Conservation (phyloP, 164 flowering plant species). For the Umbellularia californica region DNA sequence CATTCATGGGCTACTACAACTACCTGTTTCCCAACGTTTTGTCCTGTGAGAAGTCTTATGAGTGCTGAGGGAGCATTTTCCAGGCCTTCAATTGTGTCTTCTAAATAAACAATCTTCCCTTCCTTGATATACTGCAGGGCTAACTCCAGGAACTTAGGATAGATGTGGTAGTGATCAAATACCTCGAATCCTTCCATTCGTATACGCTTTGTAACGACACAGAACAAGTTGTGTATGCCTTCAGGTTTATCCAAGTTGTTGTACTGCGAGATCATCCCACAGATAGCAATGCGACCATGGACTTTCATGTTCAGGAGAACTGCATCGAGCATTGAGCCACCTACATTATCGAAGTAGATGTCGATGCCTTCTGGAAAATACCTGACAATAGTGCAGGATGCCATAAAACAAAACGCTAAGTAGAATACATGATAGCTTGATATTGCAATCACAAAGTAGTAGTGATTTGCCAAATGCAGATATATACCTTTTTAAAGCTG, state of each 20-base stretch:
- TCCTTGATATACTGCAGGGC: conserved; percentile 23
- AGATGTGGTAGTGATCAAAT: conserved; percentile 22
- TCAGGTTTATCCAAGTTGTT: conserved; percentile 31
- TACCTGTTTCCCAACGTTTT: conserved; percentile 29
- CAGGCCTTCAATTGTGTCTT: conserved; percentile 28
- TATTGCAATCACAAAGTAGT: too few relatives aligned
- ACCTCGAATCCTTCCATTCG: conserved; percentile 33
- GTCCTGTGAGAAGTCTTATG: conserved; percentile 20
- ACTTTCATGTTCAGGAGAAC: conserved; percentile 32
- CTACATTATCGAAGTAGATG: conserved; percentile 40
- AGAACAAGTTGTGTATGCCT: conserved; percentile 26
- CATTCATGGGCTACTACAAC: conserved; percentile 21
- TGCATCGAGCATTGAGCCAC: conserved; percentile 45
- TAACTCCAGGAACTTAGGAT: conserved; percentile 31
- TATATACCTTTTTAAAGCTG: conserved; percentile 27
- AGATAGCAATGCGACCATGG: conserved; percentile 24
- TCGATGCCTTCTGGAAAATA: conserved; percentile 32
- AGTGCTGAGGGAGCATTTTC: conserved; percentile 26
- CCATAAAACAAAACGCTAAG: too few relatives aligned
- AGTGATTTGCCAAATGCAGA: background rate
- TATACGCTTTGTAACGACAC: conserved; percentile 22
- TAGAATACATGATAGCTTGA: too few relatives aligned
- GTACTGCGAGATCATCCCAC: conserved; percentile 44
- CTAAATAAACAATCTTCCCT: conserved; percentile 24
- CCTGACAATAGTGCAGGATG: conserved; percentile 10